phyloP scores from a whole-genome alignment of 495 filamentous ascomycete species.

The Penicillium atrosanguineum region DNA sequence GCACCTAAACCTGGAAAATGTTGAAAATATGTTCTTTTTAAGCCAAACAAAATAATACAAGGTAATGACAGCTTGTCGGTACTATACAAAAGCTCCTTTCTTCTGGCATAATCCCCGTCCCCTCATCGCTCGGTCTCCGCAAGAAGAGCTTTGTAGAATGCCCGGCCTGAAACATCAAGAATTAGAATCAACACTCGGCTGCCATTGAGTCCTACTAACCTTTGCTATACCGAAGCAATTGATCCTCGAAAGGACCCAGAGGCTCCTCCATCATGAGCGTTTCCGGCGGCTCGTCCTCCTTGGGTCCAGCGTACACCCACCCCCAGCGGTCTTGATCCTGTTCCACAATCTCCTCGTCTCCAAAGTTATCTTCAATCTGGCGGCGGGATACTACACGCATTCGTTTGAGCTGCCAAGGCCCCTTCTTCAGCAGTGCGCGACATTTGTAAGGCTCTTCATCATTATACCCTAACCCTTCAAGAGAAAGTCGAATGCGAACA shows the following conservation, averaged over 20 bases:
- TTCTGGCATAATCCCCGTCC: too few relatives aligned
- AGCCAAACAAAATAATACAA: too few relatives aligned
- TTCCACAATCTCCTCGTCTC: constrained; percentile 18
- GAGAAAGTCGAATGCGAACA: constrained; percentile 53
- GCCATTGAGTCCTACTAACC: constrained; percentile 19
- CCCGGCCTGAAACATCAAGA: neutral
- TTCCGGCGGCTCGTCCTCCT: constrained; percentile 31
- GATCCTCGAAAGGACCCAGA: constrained; percentile 49
- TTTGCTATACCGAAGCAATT: constrained; percentile 40
- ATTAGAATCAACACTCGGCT: neutral
- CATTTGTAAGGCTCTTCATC: constrained; percentile 54
- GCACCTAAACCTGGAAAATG: too few relatives aligned
- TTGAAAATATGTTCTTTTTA: too few relatives aligned
- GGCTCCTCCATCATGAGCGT: constrained; percentile 47
- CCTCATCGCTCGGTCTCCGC: neutral
- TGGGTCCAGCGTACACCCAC: constrained; percentile 49
- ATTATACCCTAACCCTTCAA: constrained; percentile 55
- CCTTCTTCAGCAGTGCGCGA: constrained; percentile 39
- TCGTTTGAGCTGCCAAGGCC: constrained; percentile 32
- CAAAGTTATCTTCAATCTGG: constrained; percentile 1
- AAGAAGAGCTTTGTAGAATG: constrained; percentile 3
- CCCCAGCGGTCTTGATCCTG: constrained; percentile 42
- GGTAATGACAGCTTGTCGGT: too few relatives aligned
- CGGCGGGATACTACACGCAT: constrained; percentile 6
- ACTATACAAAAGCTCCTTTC: too few relatives aligned